Base-by-base conservation (phyloP, 2,329 filamentous ascomycete species). In the Pyrenophora teres region DNA sequence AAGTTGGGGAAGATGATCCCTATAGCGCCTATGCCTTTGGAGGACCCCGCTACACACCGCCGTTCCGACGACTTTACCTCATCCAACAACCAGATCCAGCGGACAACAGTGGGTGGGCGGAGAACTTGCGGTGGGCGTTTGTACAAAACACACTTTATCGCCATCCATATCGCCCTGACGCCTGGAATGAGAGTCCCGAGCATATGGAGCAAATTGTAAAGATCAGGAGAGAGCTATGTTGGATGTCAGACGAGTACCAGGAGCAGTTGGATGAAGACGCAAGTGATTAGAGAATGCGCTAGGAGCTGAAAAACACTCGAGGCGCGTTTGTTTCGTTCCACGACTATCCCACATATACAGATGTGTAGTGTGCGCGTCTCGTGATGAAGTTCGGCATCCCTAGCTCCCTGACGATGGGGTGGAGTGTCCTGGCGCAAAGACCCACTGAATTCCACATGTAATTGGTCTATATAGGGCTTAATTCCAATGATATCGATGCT, bases 171-270 rank as follows among this genome's bases (percentile, higher is more conserved):
- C 48, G 50, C 13, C 48, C 46, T 6, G 54, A 44, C 4, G 45
- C 45, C 1, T 68, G 64, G 65, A 57, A 60, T 35, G 64, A 69
- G 46, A 62, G 66, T 40, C 58, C 64, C 0, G 52, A 54, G 40
- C 65, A 69, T 36, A 61, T 65, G 60, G 61, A 62, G 15, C 21
- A 16, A n/a, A 65, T 69, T 16, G 50, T 54, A 13, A 18, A 52
- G 16, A 43, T 54, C 23, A 51, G 65, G 6, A 43, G 38, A 3
- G 52, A 60, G 41, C 52, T 56, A 18, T 30, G 45, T 2, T 69
- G 65, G 65, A 59, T 60, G 6, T 66, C 59, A 3, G 56, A 59
- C 7, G 58, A 64, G 45, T 50, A 59, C 30, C 43, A 61, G 2
- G 59, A 54, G 40, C 36, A 52, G 15, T 10, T 60, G 9, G 9